Evolutionary conservation across 106 monocot genomes (phyloP), one percentile per base, ranked within the genome.

Genomic region (Apostasia shenzhenica): DNA sequence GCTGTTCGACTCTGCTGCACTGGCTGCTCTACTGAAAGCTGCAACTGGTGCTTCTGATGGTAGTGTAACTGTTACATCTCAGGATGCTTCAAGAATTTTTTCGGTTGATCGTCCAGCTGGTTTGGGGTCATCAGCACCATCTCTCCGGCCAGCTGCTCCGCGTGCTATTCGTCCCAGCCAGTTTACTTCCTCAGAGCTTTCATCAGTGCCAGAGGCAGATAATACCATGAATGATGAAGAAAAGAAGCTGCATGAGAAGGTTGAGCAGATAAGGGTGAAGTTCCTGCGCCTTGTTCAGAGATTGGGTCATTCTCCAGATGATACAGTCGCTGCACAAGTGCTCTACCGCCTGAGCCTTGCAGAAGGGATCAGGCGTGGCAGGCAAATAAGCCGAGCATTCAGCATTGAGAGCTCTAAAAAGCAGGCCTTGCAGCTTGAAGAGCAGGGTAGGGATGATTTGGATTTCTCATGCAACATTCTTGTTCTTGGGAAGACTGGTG

Each of bases 401-500:
- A 77, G 58, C 67, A 70, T 85, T 58, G 89, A 86, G 55, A 73
- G 58, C 70, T 79, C 93, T 8, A 83, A 68, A 48, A 86, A 74
- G 66, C 89, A 86, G 75, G 93, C 93, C 40, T 51, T 73, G 53
- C 70, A 81, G 44, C 73, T 91, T 55, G 91, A 91, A 72, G 74
- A 59, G 3, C 78, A 73, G 57, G 81, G 72, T 0, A 61, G 85
- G n/a, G 80, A 86, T 43, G 85, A 83, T 55, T 63, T 94, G 45
- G 66, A 85, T 38, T 94, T 94, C 70, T 83, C 81, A 42, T 88
- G 84, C 61, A 91, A 81, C 59, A 94, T 91, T 69, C 73, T 94
- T 44, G 88, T 94, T 38, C 66, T 94, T 37, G 91, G 94, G 8
- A 91, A 88, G 75, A 81, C 85, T 65, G 91, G 91, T 50, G 94